Base-by-base conservation (phyloP, 2,329 filamentous ascomycete species). In the Malbranchea zuffiana region DNA sequence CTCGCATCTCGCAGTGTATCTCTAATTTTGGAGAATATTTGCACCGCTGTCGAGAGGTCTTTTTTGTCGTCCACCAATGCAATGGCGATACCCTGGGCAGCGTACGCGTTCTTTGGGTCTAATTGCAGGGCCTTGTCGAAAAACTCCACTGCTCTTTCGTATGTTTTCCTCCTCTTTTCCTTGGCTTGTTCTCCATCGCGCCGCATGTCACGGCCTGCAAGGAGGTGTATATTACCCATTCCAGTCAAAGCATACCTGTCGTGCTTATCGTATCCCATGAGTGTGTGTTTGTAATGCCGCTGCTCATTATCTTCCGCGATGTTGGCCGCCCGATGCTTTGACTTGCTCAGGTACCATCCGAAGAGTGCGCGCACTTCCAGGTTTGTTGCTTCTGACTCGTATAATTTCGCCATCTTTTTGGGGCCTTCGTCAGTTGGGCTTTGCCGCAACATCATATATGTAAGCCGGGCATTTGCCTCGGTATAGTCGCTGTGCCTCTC, bases 121-220 rank as follows among this genome's bases (percentile, higher is more conserved):
- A 98, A 67, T 45, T 92, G 85, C 15, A 98, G 67, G 3, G 88
- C 88, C 63, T 98, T 98, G 57, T 96, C 90, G 50, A 95, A 98
- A 62, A 98, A 98, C 56, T 98, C 92, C 7, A 96, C 87, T 0
- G 90, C 87, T 48, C 88, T 86, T 55, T 79, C 77, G 55, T 96
- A 98, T 44, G 78, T 80, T 49, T 81, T 82, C 40, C 80, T 82
- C 36, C 87, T 79, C 65, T 92, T 94, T 51, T 93, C 82, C 61
- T 84, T 93, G 42, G 98, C 88, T 42, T 78, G 71, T 6, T 96
- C 90, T 0, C 82, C 82, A 44, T 90, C 83, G 34, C 87, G 78
- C 19, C 84, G 82, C 86, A 96, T 95, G 59, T 98, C 92, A 49
- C 90, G 78, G 6, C 90, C 90, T 44, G 84, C 78, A 47, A 80